phyloP scores from a whole-genome alignment of 805 yeast species.

The Geotrichum ghanense region DNA sequence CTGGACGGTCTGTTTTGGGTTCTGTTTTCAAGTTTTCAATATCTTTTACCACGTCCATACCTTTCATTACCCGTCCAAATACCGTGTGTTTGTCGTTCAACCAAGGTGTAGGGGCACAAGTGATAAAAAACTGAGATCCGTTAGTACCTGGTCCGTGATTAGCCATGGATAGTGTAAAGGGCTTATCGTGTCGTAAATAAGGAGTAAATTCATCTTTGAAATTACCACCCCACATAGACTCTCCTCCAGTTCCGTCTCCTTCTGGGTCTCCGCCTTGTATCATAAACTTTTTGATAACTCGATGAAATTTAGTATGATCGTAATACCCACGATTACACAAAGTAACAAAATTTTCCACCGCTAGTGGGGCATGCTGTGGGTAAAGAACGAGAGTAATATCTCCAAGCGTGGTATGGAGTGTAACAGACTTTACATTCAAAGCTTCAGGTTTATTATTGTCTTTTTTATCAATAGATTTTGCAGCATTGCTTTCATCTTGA shows the following conservation, averaged over 20 bases:
- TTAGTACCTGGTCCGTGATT: slow-evolving; percentile 48
- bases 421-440: slow-evolving; percentile 12
- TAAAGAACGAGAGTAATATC: slow-evolving; percentile 31
- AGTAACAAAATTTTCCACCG: slow-evolving; percentile 32
- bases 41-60: slow-evolving; percentile 38
- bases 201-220: slow-evolving; percentile 41
- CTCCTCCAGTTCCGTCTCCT: slow-evolving; percentile 33
- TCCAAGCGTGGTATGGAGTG: slow-evolving; percentile 32
- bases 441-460: slow-evolving; percentile 1
- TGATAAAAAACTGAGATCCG: slow-evolving; percentile 50
- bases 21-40: slow-evolving; percentile 38
- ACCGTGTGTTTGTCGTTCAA: slow-evolving; percentile 49
- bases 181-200: slow-evolving; percentile 36
- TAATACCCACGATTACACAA: slow-evolving; percentile 30
- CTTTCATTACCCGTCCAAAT: slow-evolving; percentile 41
- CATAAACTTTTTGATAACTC: slow-evolving; percentile 43
- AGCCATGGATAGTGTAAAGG: slow-evolving; percentile 50
- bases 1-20: slow-evolving; percentile 34
- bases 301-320: slow-evolving; percentile 27
- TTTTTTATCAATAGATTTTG: slow-evolving; percentile 29
- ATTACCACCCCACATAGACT: slow-evolving; percentile 25
- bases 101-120: slow-evolving; percentile 33
- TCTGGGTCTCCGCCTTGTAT: slow-evolving; percentile 50
- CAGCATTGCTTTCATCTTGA: background rate
- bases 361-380: slow-evolving; percentile 29